A percentile compares a stretch with the other conserved stretches of the same genome.
Evolutionary conservation across 1,284 basidiomycete species (phyloP).

Genomic region (Anthracocystis walkeri): DNA sequence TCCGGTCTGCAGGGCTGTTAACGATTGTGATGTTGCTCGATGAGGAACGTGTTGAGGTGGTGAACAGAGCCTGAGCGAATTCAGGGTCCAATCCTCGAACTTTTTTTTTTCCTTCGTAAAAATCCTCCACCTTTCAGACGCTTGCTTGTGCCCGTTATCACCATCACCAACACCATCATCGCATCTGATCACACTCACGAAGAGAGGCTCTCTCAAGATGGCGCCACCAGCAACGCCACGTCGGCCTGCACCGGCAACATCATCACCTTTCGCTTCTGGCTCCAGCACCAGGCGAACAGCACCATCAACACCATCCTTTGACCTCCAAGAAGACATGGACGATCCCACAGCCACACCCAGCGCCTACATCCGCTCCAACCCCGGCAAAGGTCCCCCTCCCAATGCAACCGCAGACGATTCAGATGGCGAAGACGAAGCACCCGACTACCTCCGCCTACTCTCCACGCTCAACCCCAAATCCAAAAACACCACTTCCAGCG

Average conservation of each 20-base stretch:
- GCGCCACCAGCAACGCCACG: slow-evolving; percentile 11
- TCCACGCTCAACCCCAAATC: slow-evolving; percentile 39
- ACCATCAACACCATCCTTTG: slow-evolving; percentile 13
- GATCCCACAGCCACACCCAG: slow-evolving; percentile 30
- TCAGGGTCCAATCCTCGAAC: slow-evolving; percentile 3
- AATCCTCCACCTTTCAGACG: not conserved
- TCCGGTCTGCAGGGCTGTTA: too few species aligned
- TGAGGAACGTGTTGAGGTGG: not conserved
- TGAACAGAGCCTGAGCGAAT: not conserved
- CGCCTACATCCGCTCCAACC: slow-evolving; percentile 14
- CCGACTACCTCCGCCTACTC: slow-evolving; percentile 47
- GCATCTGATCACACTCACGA: not conserved
- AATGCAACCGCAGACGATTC: slow-evolving; percentile 27
- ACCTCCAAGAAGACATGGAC: slow-evolving; percentile 26
- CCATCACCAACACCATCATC: not conserved
- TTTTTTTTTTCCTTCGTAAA: not conserved
- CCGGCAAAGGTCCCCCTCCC: not conserved
- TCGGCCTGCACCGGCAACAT: slow-evolving; percentile 1
- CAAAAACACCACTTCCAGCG: not conserved
- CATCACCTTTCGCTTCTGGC: not conserved
- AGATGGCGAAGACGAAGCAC: slow-evolving; percentile 44
- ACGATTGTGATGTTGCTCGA: not conserved
- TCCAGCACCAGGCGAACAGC: slow-evolving; percentile 7
- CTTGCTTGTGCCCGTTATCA: not conserved
- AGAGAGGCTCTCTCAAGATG: not conserved